Conservation (phyloP, 1,284 basidiomycete species). For the Lignosus rhinocerotis region DNA sequence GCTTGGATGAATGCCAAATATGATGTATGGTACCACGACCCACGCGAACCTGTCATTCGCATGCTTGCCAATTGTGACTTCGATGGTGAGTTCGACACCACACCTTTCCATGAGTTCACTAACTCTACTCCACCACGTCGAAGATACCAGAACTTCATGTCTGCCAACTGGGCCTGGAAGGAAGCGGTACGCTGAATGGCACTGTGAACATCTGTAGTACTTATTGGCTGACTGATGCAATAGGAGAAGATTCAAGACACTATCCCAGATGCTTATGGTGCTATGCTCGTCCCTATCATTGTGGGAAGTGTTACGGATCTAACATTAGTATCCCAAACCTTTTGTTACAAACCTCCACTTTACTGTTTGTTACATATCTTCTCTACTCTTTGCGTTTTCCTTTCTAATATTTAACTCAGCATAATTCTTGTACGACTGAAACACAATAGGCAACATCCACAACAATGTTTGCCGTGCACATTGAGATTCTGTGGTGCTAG, state of each 20-base stretch:
- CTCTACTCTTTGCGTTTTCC: too few species aligned
- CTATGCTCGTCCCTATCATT: too few species aligned
- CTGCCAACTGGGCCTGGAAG: slow-evolving; percentile 25
- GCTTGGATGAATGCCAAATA: slow-evolving; percentile 38
- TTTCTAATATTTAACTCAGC: too few species aligned
- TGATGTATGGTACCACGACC: slow-evolving; percentile 38
- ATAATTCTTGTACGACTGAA: too few species aligned
- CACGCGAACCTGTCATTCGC: slow-evolving; percentile 1
- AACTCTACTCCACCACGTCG: slow-evolving; percentile 7
- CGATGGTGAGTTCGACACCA: slow-evolving; percentile 10
- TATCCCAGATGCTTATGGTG: neutral
- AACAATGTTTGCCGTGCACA: slow-evolving; percentile 24
- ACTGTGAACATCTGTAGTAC: too few species aligned
- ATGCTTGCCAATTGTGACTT: slow-evolving; percentile 24
- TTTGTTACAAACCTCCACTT: too few species aligned
- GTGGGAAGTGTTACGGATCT: too few species aligned
- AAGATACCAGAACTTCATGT: slow-evolving; percentile 17
- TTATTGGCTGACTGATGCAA: too few species aligned
- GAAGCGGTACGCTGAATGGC: slow-evolving; percentile 17
- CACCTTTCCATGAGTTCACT: slow-evolving; percentile 15
- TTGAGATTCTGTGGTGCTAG: slow-evolving; percentile 13
- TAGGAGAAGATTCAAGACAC: neutral
- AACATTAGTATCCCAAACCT: too few species aligned
- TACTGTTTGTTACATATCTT: too few species aligned
- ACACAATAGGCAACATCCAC: slow-evolving; percentile 17